Percentiles rank a stretch among this genome's conserved stretches.
phyloP scores from a whole-genome alignment of 805 yeast genomes.

The Yamadazyma sp. region DNA sequence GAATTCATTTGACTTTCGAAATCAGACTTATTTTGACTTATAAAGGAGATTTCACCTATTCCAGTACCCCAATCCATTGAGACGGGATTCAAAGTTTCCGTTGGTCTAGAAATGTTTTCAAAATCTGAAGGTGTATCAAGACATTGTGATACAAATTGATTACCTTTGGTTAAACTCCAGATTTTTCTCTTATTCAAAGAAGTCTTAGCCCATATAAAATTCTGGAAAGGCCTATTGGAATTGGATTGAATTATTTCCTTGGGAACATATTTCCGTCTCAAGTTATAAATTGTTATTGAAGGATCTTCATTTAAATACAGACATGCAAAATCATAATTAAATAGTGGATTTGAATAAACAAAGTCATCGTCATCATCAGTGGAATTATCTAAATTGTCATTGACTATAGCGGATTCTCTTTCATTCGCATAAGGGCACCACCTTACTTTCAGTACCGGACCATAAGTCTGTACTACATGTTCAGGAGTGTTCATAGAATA shows the following conservation, averaged over 20 bases:
- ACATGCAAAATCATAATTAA: constrained; percentile 67
- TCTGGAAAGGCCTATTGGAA: constrained; percentile 39
- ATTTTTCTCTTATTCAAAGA: constrained; percentile 20
- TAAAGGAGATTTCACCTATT: constrained; percentile 46
- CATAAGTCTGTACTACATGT: constrained; percentile 66
- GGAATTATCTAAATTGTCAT: neutral
- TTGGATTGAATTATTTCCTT: constrained; percentile 57
- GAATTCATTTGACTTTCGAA: constrained; percentile 23
- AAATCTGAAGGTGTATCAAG: constrained; percentile 19
- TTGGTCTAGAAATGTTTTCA: constrained; percentile 29
- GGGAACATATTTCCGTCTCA: constrained; percentile 72
- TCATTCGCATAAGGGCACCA: constrained; percentile 47
- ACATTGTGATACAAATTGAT: constrained; percentile 34
- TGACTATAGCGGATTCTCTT: neutral
- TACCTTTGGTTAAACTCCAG: constrained; percentile 42
- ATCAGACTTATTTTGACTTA: constrained; percentile 47
- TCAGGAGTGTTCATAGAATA: constrained; percentile 49
- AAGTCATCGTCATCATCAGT: constrained; percentile 20
- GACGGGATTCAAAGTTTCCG: constrained; percentile 50
- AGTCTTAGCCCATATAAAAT: constrained; percentile 40
- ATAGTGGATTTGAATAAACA: constrained; percentile 25
- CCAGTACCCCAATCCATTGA: constrained; percentile 60
- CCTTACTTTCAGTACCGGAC: constrained; percentile 72
- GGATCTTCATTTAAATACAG: constrained; percentile 74
- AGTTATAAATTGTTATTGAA: constrained; percentile 63